Evolutionary conservation across 2,329 filamentous ascomycete genomes (phyloP).

Genomic region (Penicillium nordicum): DNA sequence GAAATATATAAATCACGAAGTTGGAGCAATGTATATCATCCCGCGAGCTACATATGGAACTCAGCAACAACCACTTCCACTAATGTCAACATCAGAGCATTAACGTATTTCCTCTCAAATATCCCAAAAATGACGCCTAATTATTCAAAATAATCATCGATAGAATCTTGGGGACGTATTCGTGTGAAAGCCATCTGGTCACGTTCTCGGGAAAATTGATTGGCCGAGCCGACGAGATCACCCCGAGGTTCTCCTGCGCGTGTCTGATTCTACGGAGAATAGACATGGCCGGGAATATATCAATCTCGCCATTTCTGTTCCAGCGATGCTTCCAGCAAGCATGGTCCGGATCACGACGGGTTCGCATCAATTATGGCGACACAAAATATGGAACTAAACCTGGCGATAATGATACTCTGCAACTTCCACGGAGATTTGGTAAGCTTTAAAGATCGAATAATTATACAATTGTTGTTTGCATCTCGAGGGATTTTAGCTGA

Average conservation of each 20-base stretch:
- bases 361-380: constrained; percentile 4
- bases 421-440: constrained; percentile 30
- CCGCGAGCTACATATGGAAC: not conserved
- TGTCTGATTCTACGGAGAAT: not conserved
- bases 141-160: not conserved
- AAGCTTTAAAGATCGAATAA: constrained; percentile 6
- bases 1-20: not conserved
- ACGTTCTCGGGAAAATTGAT: constrained; percentile 1
- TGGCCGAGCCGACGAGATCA: constrained; percentile 5
- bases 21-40: not conserved
- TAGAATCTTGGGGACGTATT: not conserved
- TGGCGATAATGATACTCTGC: constrained; percentile 7
- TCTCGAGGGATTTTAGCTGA: constrained; percentile 1
- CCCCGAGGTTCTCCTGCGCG: not conserved
- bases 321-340: constrained; percentile 11
- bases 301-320: constrained; percentile 8
- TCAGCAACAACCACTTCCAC: not conserved
- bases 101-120: not conserved
- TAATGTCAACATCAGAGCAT: not conserved
- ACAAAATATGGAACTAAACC: constrained; percentile 5
- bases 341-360: constrained; percentile 9
- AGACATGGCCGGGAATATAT: constrained; percentile 7
- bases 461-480: not conserved
- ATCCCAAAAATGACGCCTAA: not conserved
- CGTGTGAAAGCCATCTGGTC: not conserved